Evolutionary conservation across 768 basidiomycete genomes (phyloP).

Genomic region (Xerocomus brunneocitrinus): DNA sequence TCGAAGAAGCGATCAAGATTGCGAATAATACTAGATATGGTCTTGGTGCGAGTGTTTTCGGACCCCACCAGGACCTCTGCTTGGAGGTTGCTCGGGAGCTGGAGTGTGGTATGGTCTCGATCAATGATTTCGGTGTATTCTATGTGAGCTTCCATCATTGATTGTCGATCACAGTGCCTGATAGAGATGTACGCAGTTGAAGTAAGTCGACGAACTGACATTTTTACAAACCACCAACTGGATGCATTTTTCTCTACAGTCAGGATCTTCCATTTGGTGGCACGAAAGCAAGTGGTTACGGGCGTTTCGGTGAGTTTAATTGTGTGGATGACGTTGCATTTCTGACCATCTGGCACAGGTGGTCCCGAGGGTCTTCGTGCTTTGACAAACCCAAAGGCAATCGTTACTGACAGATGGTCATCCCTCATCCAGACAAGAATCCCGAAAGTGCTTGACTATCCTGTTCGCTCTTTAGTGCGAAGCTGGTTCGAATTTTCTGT

Average conservation of each 20-base stretch:
- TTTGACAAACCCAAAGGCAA: slow-evolving; percentile 83
- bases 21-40: slow-evolving; percentile 88
- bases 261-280: slow-evolving; percentile 98
- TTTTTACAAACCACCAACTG: slow-evolving; percentile 5
- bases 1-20: slow-evolving; percentile 83
- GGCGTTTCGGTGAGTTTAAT: slow-evolving; percentile 69
- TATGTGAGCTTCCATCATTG: slow-evolving; percentile 50
- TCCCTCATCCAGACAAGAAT: slow-evolving; percentile 79
- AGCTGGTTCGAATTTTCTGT: slow-evolving; percentile 58
- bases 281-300: slow-evolving; percentile 86
- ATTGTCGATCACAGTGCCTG: slow-evolving; percentile 12
- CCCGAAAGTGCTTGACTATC: slow-evolving; percentile 83
- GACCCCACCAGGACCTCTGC: slow-evolving; percentile 75
- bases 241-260: slow-evolving; percentile 29
- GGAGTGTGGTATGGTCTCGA: slow-evolving; percentile 94
- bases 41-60: slow-evolving; percentile 93
- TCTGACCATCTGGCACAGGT: slow-evolving; percentile 39
- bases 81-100: slow-evolving; percentile 74
- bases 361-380: slow-evolving; percentile 91
- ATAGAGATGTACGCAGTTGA: slow-evolving; percentile 43
- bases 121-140: slow-evolving; percentile 92
- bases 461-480: slow-evolving; percentile 62
- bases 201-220: slow-evolving; percentile 40
- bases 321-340: slow-evolving; percentile 3
- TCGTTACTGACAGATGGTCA: slow-evolving; percentile 84